Evolutionary conservation across 2,329 filamentous ascomycete species (phyloP).

Genomic region (Colletotrichum incanum): DNA sequence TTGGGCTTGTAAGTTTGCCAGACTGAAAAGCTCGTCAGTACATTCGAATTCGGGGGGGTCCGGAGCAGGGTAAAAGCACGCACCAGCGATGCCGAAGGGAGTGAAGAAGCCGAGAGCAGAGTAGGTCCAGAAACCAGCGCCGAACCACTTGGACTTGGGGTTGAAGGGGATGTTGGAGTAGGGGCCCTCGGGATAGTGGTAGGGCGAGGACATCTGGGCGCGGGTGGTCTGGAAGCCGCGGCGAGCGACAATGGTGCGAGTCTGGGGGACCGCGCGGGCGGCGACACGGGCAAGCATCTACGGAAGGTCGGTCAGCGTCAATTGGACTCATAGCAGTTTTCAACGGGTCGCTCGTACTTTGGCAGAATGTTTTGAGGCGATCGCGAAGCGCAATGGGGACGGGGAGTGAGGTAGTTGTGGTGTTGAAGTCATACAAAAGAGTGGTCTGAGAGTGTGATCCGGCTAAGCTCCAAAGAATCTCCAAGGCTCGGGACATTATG

Average conservation of each 20-base stretch:
- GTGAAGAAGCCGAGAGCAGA: slow-evolving; percentile 69
- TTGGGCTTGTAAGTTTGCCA: slow-evolving; percentile 67
- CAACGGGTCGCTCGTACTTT: slow-evolving; percentile 22
- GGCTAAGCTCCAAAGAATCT: slow-evolving; percentile 40
- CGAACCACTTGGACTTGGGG: slow-evolving; percentile 90
- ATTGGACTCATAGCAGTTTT: not conserved
- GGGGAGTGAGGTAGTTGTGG: slow-evolving; percentile 29
- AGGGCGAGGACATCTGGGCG: slow-evolving; percentile 87
- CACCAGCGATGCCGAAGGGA: slow-evolving; percentile 76
- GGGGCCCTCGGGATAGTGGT: slow-evolving; percentile 98
- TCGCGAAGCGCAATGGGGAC: slow-evolving; percentile 37
- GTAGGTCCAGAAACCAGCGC: slow-evolving; percentile 86
- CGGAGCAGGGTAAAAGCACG: slow-evolving; percentile 54
- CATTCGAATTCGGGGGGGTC: slow-evolving; percentile 11
- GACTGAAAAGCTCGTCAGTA: slow-evolving; percentile 56
- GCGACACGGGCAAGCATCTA: slow-evolving; percentile 89
- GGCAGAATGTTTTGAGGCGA: slow-evolving; percentile 30
- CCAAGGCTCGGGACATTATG: slow-evolving; percentile 6
- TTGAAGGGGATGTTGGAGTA: slow-evolving; percentile 98
- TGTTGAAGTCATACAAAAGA: slow-evolving; percentile 40
- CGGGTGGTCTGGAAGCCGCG: slow-evolving; percentile 96
- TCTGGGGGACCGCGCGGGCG: slow-evolving; percentile 71
- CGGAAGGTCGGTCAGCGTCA: slow-evolving; percentile 59
- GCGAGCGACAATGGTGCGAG: slow-evolving; percentile 82
- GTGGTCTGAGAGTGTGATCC: slow-evolving; percentile 43